A percentile compares a stretch with the other conserved stretches of the same genome.
These are phyloP conservation scores for Cylindrotheca closterium DNA, from an alignment of 108 stramenopile genomes.

Conservation along the genomic window DNA sequence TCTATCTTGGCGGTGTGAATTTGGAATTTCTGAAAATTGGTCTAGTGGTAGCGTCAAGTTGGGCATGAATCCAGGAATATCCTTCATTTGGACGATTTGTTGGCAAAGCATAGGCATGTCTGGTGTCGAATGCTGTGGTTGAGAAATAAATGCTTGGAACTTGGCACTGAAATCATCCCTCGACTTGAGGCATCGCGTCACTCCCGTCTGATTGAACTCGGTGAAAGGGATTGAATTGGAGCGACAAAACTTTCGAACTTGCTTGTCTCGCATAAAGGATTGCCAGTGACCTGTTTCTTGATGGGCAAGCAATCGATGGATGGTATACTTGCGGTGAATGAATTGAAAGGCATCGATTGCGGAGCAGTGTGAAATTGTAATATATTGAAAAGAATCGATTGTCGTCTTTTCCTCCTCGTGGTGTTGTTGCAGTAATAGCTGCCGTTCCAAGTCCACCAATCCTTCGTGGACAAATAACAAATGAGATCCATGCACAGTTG, in stretches of 20 bases:
- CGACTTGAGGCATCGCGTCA: constrained; percentile 50
- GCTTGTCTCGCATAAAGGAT: constrained; percentile 59
- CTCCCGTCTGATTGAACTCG: constrained; percentile 67
- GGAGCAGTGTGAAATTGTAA: constrained; percentile 54
- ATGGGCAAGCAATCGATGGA: constrained; percentile 58
- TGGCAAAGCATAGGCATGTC: constrained; percentile 6
- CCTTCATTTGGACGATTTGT: constrained; percentile 7
- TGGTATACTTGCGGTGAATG: constrained; percentile 40
- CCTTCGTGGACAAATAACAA: constrained; percentile 64
- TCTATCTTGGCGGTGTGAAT: constrained; percentile 50
- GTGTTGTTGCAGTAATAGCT: neutral
- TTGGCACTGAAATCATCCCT: constrained; percentile 55
- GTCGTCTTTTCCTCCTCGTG: neutral
- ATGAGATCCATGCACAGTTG: constrained; percentile 73
- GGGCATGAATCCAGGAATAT: constrained; percentile 15
- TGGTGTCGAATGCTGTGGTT: constrained; percentile 41
- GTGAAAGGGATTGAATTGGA: constrained; percentile 36
- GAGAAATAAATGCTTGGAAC: constrained; percentile 46
- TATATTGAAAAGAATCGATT: constrained; percentile 36
- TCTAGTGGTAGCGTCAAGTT: neutral
- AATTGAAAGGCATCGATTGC: constrained; percentile 41
- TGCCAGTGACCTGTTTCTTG: constrained; percentile 67
- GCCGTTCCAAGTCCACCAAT: constrained; percentile 58
- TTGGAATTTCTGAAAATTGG: constrained; percentile 39
- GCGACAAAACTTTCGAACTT: constrained; percentile 63